Base-by-base conservation (phyloP, 2,329 filamentous ascomycete species). In the Alternaria angustiovoidea region DNA sequence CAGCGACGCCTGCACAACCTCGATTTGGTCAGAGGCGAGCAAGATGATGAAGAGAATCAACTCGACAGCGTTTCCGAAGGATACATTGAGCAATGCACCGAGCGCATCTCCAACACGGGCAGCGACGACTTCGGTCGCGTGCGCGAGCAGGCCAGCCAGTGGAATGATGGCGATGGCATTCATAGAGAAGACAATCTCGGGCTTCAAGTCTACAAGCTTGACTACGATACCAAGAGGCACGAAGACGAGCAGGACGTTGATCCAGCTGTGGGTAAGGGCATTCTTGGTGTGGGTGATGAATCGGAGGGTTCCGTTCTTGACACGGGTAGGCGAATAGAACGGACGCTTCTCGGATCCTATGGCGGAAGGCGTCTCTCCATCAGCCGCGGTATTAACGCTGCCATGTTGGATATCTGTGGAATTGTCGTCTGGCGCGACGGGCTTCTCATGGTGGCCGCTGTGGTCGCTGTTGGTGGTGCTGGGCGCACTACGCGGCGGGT, bases 1-100 rank as follows among this genome's bases (percentile, higher is more conserved):
- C 51, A 97, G 82, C 0, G 94, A 96, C 14, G 94, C 93, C 79
- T 97, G 94, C 24, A 97, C 94, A 68, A 97, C 94, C 61, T 91
- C 89, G 62, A 97, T 95, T 82, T 97, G 88, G 78, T 92, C 84
- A 84, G 88, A 61, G 24, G 69, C 77, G 54, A 81, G 77, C 63
- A 73, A 46, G 62, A 81, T 78, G 55, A 76, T 77, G 70, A 84
- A 85, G 66, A 85, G 80, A 69, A 85, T 85, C 49, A 85, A 70
- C 70, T 85, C 82, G 43, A 85, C 82, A 18, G 82, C 82, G 60
- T 85, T 85, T 63, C 83, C 83, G 59, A 85, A 85, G 2, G 82
- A 82, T 9, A 84, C 82, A 55, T 85, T 85, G 58, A 85, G 79
- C 63, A 85, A 64, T 36, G 82, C 82, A 59, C 82, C 83, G 11